Evolutionary conservation across 2,329 filamentous ascomycete species (phyloP), one percentile per base, ranked within the genome.

Genomic region (Macrophomina phaseolina): DNA sequence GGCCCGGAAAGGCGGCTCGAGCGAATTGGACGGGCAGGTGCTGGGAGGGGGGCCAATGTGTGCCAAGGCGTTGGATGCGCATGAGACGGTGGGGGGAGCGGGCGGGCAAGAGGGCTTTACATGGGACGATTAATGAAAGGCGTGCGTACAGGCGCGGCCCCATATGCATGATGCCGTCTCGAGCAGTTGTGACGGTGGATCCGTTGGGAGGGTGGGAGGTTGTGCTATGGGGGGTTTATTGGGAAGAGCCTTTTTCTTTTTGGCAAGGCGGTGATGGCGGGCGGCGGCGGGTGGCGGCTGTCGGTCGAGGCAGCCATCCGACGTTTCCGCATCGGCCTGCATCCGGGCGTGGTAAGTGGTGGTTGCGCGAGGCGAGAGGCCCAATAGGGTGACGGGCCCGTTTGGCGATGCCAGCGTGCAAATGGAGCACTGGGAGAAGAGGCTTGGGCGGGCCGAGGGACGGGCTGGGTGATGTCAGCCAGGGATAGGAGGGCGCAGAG

Each of bases 41-140:
- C 38, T 46, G 32, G 45, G 30, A n/a, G 9, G 45, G 28, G 49
- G 49, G 28, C 49, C 52, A 36, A 52, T 64, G 48, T 53, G 61
- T 64, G 61, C 61, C 61, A 64, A 64, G 61, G 46, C 49, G 42
- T 52, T 34, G 61, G 45, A 42, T 32, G 53, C 48, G 61, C 36
- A 64, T 64, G 61, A 16, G 49, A 64, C 18, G 45, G 60, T 46
- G 46, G 38, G 38, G 52, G 7, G 36, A 12, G 36, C 36, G 23
- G 3, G 23, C 23, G 23, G 23, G 23, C 23, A 23, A 23, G 23
- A 23, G 23, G 23, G 23, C 23, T 23, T 23, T 23, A 23, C 23
- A 23, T 23, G 23, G 23, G 23, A 23, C 23, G 23, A 23, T 23
- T 23, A 23, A 23, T 23, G 23, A 23, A 23, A 23, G 23, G 23